A percentile compares a stretch with the other conserved stretches of the same genome.
phyloP scores from a whole-genome alignment of 164 flowering plant species.

The Vitis riparia region DNA sequence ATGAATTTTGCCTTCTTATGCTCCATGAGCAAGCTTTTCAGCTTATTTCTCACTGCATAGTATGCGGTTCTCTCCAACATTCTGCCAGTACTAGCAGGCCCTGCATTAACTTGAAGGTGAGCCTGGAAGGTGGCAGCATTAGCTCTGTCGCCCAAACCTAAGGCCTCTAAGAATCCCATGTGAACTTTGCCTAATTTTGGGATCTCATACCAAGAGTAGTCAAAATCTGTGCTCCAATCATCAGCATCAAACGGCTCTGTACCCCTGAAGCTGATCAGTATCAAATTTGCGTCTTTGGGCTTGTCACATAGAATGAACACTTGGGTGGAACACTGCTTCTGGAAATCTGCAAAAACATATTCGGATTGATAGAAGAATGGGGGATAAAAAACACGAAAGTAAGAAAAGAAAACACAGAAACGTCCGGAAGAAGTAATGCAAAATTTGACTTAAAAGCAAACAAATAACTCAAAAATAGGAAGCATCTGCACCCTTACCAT shows the following conservation, averaged over 20 bases:
- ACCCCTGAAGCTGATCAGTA: conserved; percentile 76
- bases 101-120: conserved; percentile 30
- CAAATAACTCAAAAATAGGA: not conserved
- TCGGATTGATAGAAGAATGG: too few relatives aligned
- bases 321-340: conserved; percentile 60
- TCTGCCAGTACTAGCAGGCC: not conserved
- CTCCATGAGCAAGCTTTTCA: conserved; percentile 46
- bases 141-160: conserved; percentile 66
- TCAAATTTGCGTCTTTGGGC: conserved; percentile 58
- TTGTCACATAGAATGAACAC: conserved; percentile 62
- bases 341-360: conserved; percentile 37
- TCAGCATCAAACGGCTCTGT: conserved; percentile 82
- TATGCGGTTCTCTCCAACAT: conserved; percentile 57
- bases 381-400: not conserved
- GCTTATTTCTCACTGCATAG: conserved; percentile 48
- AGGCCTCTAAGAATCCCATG: conserved; percentile 75
- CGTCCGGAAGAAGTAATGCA: not conserved
- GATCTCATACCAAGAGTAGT: conserved; percentile 80
- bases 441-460: not conserved
- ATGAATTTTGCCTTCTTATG: conserved; percentile 64
- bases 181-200: conserved; percentile 68
- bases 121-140: conserved; percentile 48
- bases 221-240: conserved; percentile 81
- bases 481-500: conserved; percentile 41
- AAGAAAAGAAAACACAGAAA: not conserved